Evolutionary conservation across 371 early-diverging fungal genomes (phyloP).

Genomic region (Amoeboaphelidium protococcarum): DNA sequence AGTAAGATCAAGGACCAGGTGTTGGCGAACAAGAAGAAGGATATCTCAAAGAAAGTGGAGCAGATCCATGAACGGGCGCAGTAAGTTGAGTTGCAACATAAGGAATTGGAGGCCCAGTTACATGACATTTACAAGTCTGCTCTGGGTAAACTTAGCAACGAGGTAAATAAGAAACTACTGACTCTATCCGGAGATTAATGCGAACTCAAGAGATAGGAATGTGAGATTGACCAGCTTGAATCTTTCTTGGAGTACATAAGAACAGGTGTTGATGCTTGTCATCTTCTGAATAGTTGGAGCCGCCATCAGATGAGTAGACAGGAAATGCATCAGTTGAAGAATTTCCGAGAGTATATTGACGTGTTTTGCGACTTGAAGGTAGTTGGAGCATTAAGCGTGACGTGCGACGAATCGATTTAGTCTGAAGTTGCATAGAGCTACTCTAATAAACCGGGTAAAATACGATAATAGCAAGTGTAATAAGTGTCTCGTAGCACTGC

Average conservation of each 20-base stretch:
- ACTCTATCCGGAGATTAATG: constrained; percentile 16
- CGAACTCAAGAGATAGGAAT: constrained; percentile 18
- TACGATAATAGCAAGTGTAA: background rate
- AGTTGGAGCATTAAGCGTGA: constrained; percentile 4
- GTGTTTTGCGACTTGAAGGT: constrained; percentile 22
- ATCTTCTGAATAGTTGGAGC: constrained; percentile 20
- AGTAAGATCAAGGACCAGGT: background rate
- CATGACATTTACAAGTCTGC: constrained; percentile 18
- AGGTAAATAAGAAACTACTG: constrained; percentile 5
- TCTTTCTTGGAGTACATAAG: constrained; percentile 19
- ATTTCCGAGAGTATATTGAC: constrained; percentile 18
- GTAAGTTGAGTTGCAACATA: constrained; percentile 17
- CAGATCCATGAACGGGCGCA: constrained; percentile 15
- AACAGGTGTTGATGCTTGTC: constrained; percentile 19
- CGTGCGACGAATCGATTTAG: constrained; percentile 1
- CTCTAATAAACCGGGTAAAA: background rate
- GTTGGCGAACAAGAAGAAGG: constrained; percentile 10
- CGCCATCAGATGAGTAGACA: constrained; percentile 16
- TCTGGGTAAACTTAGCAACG: constrained; percentile 10
- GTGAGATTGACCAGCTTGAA: constrained; percentile 19
- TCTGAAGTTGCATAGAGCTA: background rate
- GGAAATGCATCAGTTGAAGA: constrained; percentile 19
- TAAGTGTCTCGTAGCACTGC: background rate
- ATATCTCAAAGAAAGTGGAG: constrained; percentile 17
- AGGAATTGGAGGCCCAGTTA: constrained; percentile 12